Evolutionary conservation across 805 yeast genomes (phyloP).

Genomic region (Hanseniaspora lachancei): DNA sequence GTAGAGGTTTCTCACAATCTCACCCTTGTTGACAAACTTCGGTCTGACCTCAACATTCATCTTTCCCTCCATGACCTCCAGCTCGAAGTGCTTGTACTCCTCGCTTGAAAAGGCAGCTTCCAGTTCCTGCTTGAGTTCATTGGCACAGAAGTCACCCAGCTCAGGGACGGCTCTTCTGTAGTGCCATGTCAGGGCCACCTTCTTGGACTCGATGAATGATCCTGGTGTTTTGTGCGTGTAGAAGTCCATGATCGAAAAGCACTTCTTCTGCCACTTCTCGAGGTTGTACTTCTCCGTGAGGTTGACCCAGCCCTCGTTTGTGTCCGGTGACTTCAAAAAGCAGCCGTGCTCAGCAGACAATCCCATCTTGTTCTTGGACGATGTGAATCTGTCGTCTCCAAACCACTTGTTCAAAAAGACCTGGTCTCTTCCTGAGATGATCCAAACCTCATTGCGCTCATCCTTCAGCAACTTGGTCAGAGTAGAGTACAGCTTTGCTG

Average conservation of each 20-base stretch:
- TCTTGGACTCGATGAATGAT: conserved; percentile 68
- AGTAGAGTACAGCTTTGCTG: conserved; percentile 50
- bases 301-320: conserved; percentile 57
- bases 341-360: conserved; percentile 97
- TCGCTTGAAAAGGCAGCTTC: conserved; percentile 48
- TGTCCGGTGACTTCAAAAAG: conserved; percentile 64
- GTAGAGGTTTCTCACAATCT: conserved; percentile 52
- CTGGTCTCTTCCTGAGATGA: conserved; percentile 92
- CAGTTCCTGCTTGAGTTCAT: conserved; percentile 53
- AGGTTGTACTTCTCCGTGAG: conserved; percentile 71
- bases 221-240: conserved; percentile 89
- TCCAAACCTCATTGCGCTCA: conserved; percentile 80
- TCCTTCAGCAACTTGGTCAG: conserved; percentile 53
- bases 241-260: conserved; percentile 53
- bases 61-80: conserved; percentile 94
- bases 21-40: conserved; percentile 87
- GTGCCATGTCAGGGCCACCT: conserved; percentile 96
- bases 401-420: conserved; percentile 78
- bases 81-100: conserved; percentile 32
- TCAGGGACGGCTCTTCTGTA: conserved; percentile 91
- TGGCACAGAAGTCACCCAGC: conserved; percentile 76
- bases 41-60: conserved; percentile 98
- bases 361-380: conserved; percentile 46
- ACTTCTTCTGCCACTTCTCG: conserved; percentile 79
- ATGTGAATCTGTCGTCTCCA: conserved; percentile 31